Evolutionary conservation across 208 protist species (phyloP).

Genomic region (Leishmania guyanensis): DNA sequence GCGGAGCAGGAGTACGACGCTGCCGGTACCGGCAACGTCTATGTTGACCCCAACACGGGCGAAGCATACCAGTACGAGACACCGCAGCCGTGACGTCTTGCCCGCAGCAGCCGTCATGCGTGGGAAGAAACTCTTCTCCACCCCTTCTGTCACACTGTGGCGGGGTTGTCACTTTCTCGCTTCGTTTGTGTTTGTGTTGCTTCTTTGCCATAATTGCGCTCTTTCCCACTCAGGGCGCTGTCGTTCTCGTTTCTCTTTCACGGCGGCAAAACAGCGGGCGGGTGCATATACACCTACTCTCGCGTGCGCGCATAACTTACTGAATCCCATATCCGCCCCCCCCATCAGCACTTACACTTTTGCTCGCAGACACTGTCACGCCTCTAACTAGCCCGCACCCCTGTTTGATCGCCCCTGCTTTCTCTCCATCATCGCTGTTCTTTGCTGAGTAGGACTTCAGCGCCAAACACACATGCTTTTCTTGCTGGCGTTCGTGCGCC

Average conservation of each 20-base stretch:
- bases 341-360: not conserved
- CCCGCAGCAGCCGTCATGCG: not conserved
- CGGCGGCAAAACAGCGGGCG: not conserved
- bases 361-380: not conserved
- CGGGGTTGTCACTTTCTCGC: not conserved
- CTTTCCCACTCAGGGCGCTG: not conserved
- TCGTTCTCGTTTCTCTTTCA: not conserved
- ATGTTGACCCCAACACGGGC: conserved; percentile 26
- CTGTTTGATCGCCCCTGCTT: not conserved
- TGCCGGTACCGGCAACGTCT: not conserved
- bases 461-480: not conserved
- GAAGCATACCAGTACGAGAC: conserved; percentile 26
- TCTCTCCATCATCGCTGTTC: not conserved
- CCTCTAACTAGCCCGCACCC: not conserved
- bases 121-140: not conserved
- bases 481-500: not conserved
- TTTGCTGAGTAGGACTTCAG: not conserved
- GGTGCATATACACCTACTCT: not conserved
- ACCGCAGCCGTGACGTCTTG: not conserved
- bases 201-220: not conserved
- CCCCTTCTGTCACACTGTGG: not conserved
- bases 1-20: conserved; percentile 5
- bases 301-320: not conserved
- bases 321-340: not conserved
- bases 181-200: not conserved